Evolutionary conservation across 257 asterid genomes (phyloP).

Genomic region (Nicotiana tabacum): DNA sequence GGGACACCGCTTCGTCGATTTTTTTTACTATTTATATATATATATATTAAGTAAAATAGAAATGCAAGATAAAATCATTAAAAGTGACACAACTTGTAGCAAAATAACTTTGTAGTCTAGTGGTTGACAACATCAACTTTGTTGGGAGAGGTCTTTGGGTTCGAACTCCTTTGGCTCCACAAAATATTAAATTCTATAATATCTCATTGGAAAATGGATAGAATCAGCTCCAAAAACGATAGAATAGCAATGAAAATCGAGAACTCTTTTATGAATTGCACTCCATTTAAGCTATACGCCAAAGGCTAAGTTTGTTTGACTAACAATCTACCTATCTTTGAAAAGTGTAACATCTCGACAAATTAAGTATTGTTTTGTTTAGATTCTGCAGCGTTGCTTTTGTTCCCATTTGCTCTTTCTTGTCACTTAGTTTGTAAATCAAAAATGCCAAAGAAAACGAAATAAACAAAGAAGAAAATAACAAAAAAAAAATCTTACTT

Average conservation of each 20-base stretch:
- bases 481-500: not conserved
- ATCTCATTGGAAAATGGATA: not conserved
- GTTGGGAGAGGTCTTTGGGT: too few relatives aligned
- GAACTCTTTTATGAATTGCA: not conserved
- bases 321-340: not conserved
- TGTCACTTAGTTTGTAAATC: not conserved
- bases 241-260: not conserved
- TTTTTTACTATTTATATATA: too few relatives aligned
- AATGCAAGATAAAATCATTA: too few relatives aligned
- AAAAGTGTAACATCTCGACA: not conserved
- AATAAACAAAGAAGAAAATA: not conserved
- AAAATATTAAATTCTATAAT: not conserved
- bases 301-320: conserved; percentile 4
- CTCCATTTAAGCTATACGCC: conserved; percentile 6
- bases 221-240: too few relatives aligned
- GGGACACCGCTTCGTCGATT: too few relatives aligned
- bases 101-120: too few relatives aligned
- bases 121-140: too few relatives aligned
- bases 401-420: not conserved
- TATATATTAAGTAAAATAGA: too few relatives aligned
- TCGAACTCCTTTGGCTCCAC: too few relatives aligned
- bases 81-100: too few relatives aligned
- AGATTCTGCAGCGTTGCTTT: not conserved
- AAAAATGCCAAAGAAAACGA: not conserved
- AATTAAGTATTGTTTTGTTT: not conserved